Evolutionary conservation across 139 green algal species (phyloP).

Genomic region (Trebouxia sp.): DNA sequence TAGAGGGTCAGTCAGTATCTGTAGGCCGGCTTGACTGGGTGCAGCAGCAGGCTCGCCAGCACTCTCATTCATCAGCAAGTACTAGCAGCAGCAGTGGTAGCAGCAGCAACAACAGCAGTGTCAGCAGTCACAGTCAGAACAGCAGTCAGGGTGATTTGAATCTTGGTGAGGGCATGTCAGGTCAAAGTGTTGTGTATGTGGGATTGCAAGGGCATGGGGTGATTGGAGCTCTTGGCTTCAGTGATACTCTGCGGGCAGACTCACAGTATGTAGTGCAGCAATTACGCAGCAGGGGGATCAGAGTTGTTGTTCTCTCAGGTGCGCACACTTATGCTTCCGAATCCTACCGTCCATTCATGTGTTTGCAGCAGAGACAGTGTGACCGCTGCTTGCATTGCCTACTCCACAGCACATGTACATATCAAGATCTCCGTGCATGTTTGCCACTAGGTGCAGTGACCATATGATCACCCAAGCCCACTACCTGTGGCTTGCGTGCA

Average conservation of each 20-base stretch:
- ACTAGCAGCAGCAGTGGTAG: constrained; percentile 31
- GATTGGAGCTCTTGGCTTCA: constrained; percentile 64
- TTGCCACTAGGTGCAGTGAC: no score
- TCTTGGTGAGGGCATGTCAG: constrained; percentile 2
- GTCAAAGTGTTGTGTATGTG: constrained; percentile 61
- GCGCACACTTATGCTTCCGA: no score
- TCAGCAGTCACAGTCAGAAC: not conserved
- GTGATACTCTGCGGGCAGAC: constrained; percentile 72
- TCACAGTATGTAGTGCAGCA: constrained; percentile 54
- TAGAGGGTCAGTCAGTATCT: constrained; percentile 59
- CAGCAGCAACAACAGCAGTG: constrained; percentile 1
- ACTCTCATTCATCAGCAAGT: not conserved
- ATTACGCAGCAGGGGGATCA: constrained; percentile 66
- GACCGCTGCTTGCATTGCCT: no score
- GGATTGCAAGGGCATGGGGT: constrained; percentile 61
- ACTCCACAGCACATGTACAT: no score
- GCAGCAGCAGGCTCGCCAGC: constrained; percentile 25
- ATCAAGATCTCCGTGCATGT: no score
- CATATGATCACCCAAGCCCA: no score
- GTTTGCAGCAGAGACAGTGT: no score
- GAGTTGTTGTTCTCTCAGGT: constrained; percentile 70
- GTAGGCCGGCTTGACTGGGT: constrained; percentile 79
- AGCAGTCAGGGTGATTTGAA: not conserved
- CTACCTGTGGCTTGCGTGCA: no score
- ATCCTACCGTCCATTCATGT: no score